Base-by-base conservation (phyloP, 139 green algal species). In the Asterochloris sp. region DNA sequence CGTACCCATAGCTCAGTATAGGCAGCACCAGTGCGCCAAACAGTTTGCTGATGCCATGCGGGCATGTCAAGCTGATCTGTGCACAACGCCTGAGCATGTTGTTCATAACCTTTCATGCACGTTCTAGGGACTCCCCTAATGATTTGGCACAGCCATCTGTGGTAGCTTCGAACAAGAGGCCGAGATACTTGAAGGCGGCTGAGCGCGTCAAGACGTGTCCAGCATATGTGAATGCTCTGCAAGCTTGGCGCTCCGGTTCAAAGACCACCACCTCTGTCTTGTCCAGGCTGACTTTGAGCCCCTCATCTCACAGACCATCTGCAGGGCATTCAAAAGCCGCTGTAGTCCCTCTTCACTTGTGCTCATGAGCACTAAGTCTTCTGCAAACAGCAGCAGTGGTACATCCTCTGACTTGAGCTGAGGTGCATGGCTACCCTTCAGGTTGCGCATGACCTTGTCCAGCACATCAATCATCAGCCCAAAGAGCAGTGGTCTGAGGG, bases 381-480 rank as follows among this genome's bases (percentile, higher is more conserved):
- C 12, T n/a, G 29, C 74, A 66, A 26, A 78, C 28, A 76, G 23
- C 14, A 63, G 24, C 29, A 78, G 21, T 64, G 29, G 29, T 24
- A 21, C 74, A 63, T 62, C 17, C 14, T 24, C 17, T 23, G 17
- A 29, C 21, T 11, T 64, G 17, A 76, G 69, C 21, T 76, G n/a
- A 54, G 74, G 74, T 62, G 74, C 74, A 78, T 78, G 27, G 26
- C 61, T 78, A 47, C 23, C 74, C 26, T 27, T 23, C 14, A 28
- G 14, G 13, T 64, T 15, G 26, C 26, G 24, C 27, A 78, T 23
- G 38, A 62, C 12, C 28, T 63, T 10, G 24, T 78, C 74, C 26
- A 78, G 74, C 17, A 23, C 28, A 78, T 78, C 74, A 62, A 78
- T 10, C 24, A 63, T 63, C 74, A 78, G 23, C 28, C 74, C 74